These are phyloP conservation scores for Coccomyxa sp. DNA, from an alignment of 139 green algal species.

Conservation along the genomic window DNA sequence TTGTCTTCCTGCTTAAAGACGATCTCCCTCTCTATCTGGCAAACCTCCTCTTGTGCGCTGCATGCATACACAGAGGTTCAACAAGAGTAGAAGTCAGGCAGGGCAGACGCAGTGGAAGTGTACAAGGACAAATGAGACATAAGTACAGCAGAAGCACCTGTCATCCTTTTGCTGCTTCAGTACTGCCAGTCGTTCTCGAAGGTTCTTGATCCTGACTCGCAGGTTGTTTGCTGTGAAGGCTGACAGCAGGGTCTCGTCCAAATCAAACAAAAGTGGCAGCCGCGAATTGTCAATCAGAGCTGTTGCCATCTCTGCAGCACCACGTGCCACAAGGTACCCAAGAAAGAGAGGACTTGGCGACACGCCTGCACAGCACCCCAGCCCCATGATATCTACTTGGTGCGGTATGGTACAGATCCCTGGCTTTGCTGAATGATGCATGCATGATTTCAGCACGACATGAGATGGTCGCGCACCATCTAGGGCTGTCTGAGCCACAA, in stretches of 20 bases:
- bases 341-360: slow-evolving; percentile 31
- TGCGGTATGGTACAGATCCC: no score
- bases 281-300: slow-evolving; percentile 46
- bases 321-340: slow-evolving; percentile 48
- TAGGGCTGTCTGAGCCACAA: no score
- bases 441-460: no score
- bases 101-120: not conserved
- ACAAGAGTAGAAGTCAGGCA: not conserved
- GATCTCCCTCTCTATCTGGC: slow-evolving; percentile 27
- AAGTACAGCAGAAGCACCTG: not conserved
- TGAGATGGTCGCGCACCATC: no score
- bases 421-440: no score
- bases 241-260: slow-evolving; percentile 84
- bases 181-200: not conserved
- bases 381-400: no score
- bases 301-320: slow-evolving; percentile 26
- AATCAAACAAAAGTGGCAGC: slow-evolving; percentile 76
- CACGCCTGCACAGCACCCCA: no score
- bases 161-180: no score
- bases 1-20: slow-evolving; percentile 44
- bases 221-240: slow-evolving; percentile 50
- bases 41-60: no score
- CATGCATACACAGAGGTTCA: not conserved
- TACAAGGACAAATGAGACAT: not conserved
- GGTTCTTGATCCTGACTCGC: slow-evolving; percentile 20